These are phyloP conservation scores for Wolfiporia cocos DNA, from an alignment of 1,284 basidiomycete genomes.

Conservation along the genomic window DNA sequence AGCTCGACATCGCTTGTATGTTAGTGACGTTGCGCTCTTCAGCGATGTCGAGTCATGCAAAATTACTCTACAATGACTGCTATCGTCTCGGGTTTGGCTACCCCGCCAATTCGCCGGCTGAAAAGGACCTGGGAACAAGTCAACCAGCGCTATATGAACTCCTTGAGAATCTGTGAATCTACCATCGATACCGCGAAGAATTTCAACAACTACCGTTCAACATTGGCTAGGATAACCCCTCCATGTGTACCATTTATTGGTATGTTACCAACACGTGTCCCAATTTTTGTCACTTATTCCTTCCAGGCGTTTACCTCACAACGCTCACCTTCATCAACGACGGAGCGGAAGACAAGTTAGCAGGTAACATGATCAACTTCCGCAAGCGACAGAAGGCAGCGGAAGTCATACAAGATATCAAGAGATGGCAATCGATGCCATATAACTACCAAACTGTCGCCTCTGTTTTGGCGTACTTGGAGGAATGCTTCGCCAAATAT, in stretches of 20 bases:
- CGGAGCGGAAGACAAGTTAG: constrained; percentile 87
- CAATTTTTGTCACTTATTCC: not conserved
- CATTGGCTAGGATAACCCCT: constrained; percentile 81
- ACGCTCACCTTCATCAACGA: constrained; percentile 97
- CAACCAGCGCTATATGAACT: constrained; percentile 63
- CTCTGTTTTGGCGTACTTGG: constrained; percentile 70
- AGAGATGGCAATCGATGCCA: constrained; percentile 88
- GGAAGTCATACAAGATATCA: constrained; percentile 94
- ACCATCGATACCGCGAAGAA: constrained; percentile 90
- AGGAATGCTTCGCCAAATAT: constrained; percentile 69
- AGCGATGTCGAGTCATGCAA: constrained; percentile 87
- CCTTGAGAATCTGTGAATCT: constrained; percentile 68
- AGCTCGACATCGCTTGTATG: too few relatives aligned
- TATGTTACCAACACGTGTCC: constrained; percentile 29
- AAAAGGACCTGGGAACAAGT: constrained; percentile 96
- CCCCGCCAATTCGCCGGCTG: constrained; percentile 87
- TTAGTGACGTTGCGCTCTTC: constrained; percentile 3
- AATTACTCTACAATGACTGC: constrained; percentile 98
- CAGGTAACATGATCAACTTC: constrained; percentile 89
- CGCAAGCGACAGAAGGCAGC: constrained; percentile 91
- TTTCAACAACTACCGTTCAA: constrained; percentile 87
- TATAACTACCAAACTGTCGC: constrained; percentile 81
- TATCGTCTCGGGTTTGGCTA: constrained; percentile 92
- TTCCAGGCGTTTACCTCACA: constrained; percentile 91
- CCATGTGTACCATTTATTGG: constrained; percentile 98